phyloP scores from a whole-genome alignment of 768 basidiomycete genomes.

The Leccinum variicolor region DNA sequence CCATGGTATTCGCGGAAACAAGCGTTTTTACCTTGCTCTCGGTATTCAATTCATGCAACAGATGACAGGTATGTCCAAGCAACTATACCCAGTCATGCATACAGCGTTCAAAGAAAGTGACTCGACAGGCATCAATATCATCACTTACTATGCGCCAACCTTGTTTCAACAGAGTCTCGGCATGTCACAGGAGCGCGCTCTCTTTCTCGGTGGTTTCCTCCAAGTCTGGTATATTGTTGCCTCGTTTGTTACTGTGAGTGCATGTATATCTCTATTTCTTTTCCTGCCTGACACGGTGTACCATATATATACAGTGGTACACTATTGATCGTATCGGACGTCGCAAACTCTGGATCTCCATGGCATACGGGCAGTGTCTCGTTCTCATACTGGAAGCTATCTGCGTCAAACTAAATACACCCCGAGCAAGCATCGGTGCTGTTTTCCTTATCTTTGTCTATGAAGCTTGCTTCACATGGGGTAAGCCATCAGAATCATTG shows the following conservation, averaged over 20 bases:
- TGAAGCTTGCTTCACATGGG: slow-evolving; percentile 9
- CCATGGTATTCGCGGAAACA: slow-evolving; percentile 5
- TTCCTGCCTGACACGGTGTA: background rate
- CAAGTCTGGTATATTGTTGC: slow-evolving; percentile 8
- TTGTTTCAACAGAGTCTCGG: slow-evolving; percentile 7
- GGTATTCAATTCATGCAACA: slow-evolving; percentile 12
- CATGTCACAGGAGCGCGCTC: slow-evolving; percentile 3
- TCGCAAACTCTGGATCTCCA: slow-evolving; percentile 8
- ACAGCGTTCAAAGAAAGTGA: background rate
- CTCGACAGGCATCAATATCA: slow-evolving; percentile 5
- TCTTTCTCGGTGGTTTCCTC: slow-evolving; percentile 6
- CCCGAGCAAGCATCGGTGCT: slow-evolving; percentile 1
- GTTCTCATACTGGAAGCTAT: slow-evolving; percentile 6
- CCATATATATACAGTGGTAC: slow-evolving; percentile 1
- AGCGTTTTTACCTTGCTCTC: slow-evolving; percentile 6
- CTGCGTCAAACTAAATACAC: slow-evolving; percentile 4
- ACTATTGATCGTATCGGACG: slow-evolving; percentile 7
- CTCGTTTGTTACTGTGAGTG: slow-evolving; percentile 5
- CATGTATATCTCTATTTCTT: background rate
- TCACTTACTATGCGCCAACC: slow-evolving; percentile 9
- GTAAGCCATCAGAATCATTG: background rate
- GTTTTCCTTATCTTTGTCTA: slow-evolving; percentile 10
- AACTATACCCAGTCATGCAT: background rate
- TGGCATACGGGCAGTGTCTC: slow-evolving; percentile 7
- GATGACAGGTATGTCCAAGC: slow-evolving; percentile 4